Evolutionary conservation across 1,284 basidiomycete genomes (phyloP), one percentile per base, ranked within the genome.

Genomic region (Papiliotrema nemorosa): DNA sequence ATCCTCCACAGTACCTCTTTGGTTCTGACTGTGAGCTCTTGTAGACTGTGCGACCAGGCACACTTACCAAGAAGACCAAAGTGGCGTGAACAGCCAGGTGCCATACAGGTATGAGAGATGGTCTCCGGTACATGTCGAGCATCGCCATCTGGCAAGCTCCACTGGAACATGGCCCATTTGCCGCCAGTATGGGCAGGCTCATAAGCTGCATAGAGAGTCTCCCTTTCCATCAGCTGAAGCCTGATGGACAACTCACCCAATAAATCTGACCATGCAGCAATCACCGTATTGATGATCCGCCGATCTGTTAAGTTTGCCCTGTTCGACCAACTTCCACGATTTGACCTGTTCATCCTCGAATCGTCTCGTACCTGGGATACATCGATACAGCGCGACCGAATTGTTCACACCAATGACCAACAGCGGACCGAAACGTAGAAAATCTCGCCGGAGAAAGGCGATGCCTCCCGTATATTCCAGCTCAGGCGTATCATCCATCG

Each of bases 191-290:
- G 48, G 1, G 54, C 45, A 5, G 66, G 60, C 37, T 58, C 50
- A 52, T 66, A 75, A 12, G 57, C 68, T 5, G 70, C 72, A 44
- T 73, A 75, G 16, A 75, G 62, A 5, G 65, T 69, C 42, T 75
- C 73, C 2, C 73, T 74, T 34, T 10, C 3, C 16, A 46, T 52
- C 40, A 49, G 46, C 13, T 1, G n/a, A 21, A 20, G 26, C 39
- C 20, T 27, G 14, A 38, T 18, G 20, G 12, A 13, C 7, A 5
- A 64, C 72, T 53, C 38, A 72, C 70, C 70, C 72, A 14, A 72
- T 61, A 43, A 75, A 74, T 47, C 60, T 65, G 42, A 74, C 63
- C 59, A 69, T 67, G 25, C 60, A 66, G 35, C 66, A 63, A 40
- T 63, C 26, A 26, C 62, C 58, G 51, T 58, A 50, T 22, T 38